phyloP scores from a whole-genome alignment of 257 asterid genomes.

The Handroanthus guayacan region DNA sequence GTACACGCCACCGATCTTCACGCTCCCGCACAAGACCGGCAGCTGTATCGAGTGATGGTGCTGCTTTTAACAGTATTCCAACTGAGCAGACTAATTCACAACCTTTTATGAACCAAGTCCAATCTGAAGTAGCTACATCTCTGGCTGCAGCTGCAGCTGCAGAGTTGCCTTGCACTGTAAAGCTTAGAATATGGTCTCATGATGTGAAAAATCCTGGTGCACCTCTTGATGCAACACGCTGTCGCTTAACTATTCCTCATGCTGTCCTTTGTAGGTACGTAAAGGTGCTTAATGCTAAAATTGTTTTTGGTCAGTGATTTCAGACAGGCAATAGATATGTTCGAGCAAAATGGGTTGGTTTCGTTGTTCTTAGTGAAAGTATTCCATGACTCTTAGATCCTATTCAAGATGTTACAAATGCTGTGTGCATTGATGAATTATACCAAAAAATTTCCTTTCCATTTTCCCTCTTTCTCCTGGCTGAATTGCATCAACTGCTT shows the following conservation, averaged over 20 bases:
- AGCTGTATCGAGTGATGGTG: constrained; percentile 53
- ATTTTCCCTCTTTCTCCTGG: constrained; percentile 5
- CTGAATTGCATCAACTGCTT: constrained; percentile 32
- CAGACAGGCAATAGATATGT: constrained; percentile 7
- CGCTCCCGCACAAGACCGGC: constrained; percentile 55
- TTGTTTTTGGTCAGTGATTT: constrained; percentile 25
- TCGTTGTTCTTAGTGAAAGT: constrained; percentile 24
- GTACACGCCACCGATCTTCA: constrained; percentile 71
- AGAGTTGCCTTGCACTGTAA: constrained; percentile 97
- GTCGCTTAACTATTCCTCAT: constrained; percentile 89
- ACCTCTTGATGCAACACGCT: constrained; percentile 66
- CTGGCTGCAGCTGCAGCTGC: constrained; percentile 95
- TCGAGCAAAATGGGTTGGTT: constrained; percentile 16
- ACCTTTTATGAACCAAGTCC: constrained; percentile 70
- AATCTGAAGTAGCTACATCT: constrained; percentile 84
- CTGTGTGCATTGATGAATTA: constrained; percentile 15
- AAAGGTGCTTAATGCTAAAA: constrained; percentile 20
- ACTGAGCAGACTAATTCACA: constrained; percentile 62
- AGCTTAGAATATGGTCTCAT: constrained; percentile 94
- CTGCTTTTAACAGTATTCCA: constrained; percentile 52
- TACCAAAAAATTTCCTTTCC: constrained; percentile 1
- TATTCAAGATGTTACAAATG: constrained; percentile 30
- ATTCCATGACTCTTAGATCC: constrained; percentile 15
- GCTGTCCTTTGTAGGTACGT: constrained; percentile 95
- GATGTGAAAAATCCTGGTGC: constrained; percentile 79